Evolutionary conservation across 257 asterid species (phyloP), one percentile per base, ranked within the genome.

Genomic region (Avicennia marina): DNA sequence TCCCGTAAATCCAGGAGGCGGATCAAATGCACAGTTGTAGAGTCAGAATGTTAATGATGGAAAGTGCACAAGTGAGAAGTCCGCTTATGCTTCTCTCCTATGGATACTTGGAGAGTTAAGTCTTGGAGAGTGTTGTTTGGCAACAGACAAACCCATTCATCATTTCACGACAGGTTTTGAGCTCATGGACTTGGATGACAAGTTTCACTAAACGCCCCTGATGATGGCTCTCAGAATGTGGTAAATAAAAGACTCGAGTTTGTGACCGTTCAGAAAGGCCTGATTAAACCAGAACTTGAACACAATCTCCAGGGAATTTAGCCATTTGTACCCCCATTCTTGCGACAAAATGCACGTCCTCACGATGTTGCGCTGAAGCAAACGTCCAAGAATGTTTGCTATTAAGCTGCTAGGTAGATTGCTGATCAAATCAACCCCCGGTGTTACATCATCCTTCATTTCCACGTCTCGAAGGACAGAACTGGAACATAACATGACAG

Each of bases 301-400:
- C 7, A 55, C 47, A 19, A 62, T 46, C 1, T 66, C 54, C 2
- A 68, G 77, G 19, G 70, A 67, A 2, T 69, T 40, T 10, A 61
- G 52, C 70, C 77, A 72, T 41, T 72, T 72, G 56, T 43, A 62
- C 42, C 73, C 51, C 73, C 77, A 72, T 52, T 72, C 77, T 45
- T 57, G 41, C 1, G 77, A 65, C 60, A 65, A 55, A 51, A 71
- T 60, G 51, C 77, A 65, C 8, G 77, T 71, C 24, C 68, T 65
- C 11, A 66, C 77, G 0, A 53, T 46, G 10, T 71, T 69, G 10
- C 68, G 67, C 16, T 65, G 47, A 32, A 69, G 72, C 61, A 71
- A 60, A 63, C 65, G 55, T 25, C 62, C 62, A 12, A 66, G 62
- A 33, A 71, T 71, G 53, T 36, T 48, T 26, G 60, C 72, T 8